Evolutionary conservation across 192 early-diverging fungal species (phyloP).

Genomic region (Rhizoclosmatium sp.): DNA sequence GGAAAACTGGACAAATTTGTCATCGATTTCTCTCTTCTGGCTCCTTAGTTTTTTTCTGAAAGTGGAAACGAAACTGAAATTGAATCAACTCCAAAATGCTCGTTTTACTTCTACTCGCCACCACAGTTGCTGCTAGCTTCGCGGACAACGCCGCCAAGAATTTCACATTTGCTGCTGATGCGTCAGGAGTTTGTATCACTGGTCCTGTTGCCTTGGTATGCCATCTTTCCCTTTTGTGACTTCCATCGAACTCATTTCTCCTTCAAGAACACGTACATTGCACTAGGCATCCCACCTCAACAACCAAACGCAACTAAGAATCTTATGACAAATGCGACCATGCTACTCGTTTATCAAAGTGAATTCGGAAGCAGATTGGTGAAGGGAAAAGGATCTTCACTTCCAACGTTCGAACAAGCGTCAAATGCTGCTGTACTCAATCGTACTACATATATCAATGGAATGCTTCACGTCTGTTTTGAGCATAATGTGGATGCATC

Average conservation of each 20-base stretch:
- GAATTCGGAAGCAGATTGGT: neutral
- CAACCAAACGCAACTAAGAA: neutral
- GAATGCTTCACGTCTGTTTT: constrained; percentile 4
- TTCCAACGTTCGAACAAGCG: neutral
- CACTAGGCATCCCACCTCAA: neutral
- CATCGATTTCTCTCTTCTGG: too few relatives aligned
- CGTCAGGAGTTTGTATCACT: neutral
- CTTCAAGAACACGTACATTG: constrained; percentile 14
- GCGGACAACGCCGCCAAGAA: neutral
- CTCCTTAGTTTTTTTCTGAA: too few relatives aligned
- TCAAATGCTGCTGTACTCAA: neutral
- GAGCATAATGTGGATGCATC: neutral
- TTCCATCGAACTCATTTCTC: neutral
- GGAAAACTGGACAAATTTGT: too few relatives aligned
- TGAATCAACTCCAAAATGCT: too few relatives aligned
- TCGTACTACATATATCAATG: neutral
- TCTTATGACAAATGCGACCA: neutral
- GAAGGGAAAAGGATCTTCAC: neutral
- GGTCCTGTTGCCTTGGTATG: constrained; percentile 1
- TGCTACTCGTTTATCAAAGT: neutral
- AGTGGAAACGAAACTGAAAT: too few relatives aligned
- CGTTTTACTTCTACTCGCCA: neutral
- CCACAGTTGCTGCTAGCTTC: neutral
- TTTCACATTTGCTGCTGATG: neutral
- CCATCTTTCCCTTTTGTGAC: neutral